Percentiles rank a stretch among this genome's conserved stretches.
Evolutionary conservation across 2,329 filamentous ascomycete species (phyloP).

Genomic region (Sarocladium kiliense): DNA sequence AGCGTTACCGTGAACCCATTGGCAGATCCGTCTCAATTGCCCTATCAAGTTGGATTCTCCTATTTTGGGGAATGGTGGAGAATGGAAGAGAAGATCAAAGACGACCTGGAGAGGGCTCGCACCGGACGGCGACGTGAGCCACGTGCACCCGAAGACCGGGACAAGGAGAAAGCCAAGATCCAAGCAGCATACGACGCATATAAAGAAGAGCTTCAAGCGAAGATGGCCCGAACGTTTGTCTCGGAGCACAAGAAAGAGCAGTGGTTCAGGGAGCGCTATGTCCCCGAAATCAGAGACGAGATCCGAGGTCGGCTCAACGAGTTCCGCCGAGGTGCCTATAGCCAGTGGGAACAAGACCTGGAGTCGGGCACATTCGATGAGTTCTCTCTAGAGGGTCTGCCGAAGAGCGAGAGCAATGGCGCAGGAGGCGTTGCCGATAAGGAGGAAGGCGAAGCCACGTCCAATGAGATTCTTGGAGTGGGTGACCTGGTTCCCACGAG

Average conservation of each 20-base stretch:
- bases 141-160: constrained; percentile 66
- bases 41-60: constrained; percentile 79
- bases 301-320: constrained; percentile 73
- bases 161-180: constrained; percentile 74
- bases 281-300: constrained; percentile 71
- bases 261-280: constrained; percentile 96
- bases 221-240: constrained; percentile 87
- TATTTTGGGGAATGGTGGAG: constrained; percentile 88
- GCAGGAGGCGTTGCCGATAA: constrained; percentile 81
- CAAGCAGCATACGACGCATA: constrained; percentile 64
- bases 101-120: constrained; percentile 68
- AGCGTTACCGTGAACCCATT: constrained; percentile 56
- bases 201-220: constrained; percentile 63
- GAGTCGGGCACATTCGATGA: constrained; percentile 85
- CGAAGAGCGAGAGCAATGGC: constrained; percentile 88
- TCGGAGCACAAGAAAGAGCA: constrained; percentile 90
- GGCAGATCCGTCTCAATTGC: constrained; percentile 64
- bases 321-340: constrained; percentile 72
- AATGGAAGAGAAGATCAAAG: constrained; percentile 74
- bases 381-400: constrained; percentile 88
- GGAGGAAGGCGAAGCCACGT: constrained; percentile 89
- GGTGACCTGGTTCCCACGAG: constrained; percentile 81
- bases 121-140: constrained; percentile 65
- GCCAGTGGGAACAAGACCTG: constrained; percentile 84
- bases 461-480: constrained; percentile 88